phyloP scores from a whole-genome alignment of 306 rosid genomes.

The Cucumis cinereus region DNA sequence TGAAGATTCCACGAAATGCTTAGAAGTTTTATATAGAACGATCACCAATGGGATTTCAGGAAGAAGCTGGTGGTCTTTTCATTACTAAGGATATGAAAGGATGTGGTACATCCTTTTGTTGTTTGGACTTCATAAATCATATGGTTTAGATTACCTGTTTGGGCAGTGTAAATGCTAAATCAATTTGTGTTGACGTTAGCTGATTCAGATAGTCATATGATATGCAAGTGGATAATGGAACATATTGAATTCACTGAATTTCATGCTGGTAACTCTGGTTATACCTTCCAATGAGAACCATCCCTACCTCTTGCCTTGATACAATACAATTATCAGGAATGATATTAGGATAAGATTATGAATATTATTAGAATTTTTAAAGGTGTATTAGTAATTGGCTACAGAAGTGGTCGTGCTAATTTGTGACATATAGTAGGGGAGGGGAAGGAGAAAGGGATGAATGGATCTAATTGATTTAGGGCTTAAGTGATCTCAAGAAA shows the following conservation, averaged over 20 bases:
- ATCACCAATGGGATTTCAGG: constrained; percentile 61
- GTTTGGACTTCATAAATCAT: constrained; percentile 18
- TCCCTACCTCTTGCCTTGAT: neutral
- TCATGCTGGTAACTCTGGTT: constrained; percentile 88
- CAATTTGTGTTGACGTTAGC: constrained; percentile 86
- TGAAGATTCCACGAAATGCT: constrained; percentile 27
- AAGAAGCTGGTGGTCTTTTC: constrained; percentile 27
- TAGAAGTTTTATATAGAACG: constrained; percentile 59
- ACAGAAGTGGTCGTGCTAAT: neutral
- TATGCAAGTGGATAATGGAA: constrained; percentile 90
- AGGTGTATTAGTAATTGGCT: too few relatives aligned
- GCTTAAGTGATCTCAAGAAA: neutral
- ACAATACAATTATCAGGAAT: neutral
- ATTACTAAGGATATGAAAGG: constrained; percentile 30
- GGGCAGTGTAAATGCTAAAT: constrained; percentile 32
- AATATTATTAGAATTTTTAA: too few relatives aligned
- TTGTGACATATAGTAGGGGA: neutral
- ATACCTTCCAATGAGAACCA: constrained; percentile 36
- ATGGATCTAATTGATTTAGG: neutral
- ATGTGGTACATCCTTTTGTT: constrained; percentile 48
- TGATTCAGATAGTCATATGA: constrained; percentile 68
- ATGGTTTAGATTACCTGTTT: neutral
- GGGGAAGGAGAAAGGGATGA: neutral
- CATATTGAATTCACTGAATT: constrained; percentile 87
- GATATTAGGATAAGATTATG: neutral